phyloP scores from a whole-genome alignment of 1,284 basidiomycete species.

The Volvariella volvacea region DNA sequence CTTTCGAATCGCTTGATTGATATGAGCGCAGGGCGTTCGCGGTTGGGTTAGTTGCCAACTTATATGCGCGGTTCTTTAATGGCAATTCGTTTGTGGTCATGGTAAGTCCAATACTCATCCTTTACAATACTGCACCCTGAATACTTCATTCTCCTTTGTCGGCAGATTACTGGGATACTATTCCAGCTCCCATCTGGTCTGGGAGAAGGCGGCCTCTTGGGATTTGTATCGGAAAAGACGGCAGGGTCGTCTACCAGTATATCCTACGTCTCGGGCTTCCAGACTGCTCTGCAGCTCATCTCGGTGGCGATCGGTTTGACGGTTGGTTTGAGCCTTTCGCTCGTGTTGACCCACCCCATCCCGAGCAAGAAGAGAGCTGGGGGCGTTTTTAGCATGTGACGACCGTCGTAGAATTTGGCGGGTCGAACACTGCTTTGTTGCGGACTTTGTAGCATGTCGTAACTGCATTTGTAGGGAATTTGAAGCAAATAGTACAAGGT shows the following conservation, averaged over 20 bases:
- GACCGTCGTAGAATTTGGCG: constrained; percentile 3
- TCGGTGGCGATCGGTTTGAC: constrained; percentile 61
- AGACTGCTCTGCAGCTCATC: constrained; percentile 59
- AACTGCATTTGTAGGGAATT: too few species aligned
- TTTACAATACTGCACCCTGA: background rate
- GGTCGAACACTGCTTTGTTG: too few species aligned
- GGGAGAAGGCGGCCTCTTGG: constrained; percentile 79
- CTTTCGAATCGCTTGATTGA: constrained; percentile 5
- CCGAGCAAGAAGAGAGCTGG: constrained; percentile 48
- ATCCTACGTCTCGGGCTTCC: constrained; percentile 61
- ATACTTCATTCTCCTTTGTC: background rate
- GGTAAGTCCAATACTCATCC: constrained; percentile 31
- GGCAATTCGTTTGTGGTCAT: constrained; percentile 77
- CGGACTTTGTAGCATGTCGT: too few species aligned
- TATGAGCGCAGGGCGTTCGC: constrained; percentile 54
- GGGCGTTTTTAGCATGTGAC: constrained; percentile 52
- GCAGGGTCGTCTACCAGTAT: constrained; percentile 32
- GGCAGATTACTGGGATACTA: constrained; percentile 71
- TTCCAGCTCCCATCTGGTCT: constrained; percentile 87
- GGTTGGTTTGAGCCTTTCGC: constrained; percentile 64
- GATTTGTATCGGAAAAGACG: constrained; percentile 57
- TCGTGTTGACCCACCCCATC: constrained; percentile 54
- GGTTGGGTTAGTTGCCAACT: constrained; percentile 78
- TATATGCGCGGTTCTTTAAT: constrained; percentile 77
- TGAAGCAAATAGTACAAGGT: too few species aligned